Percentiles rank a stretch among this genome's conserved stretches.
Evolutionary conservation across 345 rosid species (phyloP).

Genomic region (Litchi chinensis): DNA sequence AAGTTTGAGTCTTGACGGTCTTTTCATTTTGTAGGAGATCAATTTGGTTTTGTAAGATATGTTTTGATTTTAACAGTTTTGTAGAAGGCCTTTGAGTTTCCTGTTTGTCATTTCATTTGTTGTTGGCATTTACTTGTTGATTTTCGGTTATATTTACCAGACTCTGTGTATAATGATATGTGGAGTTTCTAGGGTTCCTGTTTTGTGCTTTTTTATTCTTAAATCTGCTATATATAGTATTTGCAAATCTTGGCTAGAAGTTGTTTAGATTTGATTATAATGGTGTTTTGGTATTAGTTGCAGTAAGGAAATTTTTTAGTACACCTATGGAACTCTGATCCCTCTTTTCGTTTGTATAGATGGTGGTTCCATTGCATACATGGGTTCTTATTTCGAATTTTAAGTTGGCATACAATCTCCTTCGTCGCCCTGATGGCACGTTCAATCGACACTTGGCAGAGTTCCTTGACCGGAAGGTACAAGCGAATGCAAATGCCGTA

Average conservation of each 20-base stretch:
- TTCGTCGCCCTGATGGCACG: conserved; percentile 88
- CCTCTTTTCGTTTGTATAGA: conserved; percentile 43
- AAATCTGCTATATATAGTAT: background rate
- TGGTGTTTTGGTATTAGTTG: background rate
- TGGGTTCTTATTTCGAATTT: conserved; percentile 93
- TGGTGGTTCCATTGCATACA: conserved; percentile 85
- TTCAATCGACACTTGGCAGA: conserved; percentile 92
- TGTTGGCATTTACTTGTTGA: background rate
- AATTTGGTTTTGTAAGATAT: conserved; percentile 11
- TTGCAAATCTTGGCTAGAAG: background rate
- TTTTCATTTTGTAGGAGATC: conserved; percentile 12
- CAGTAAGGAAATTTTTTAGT: too few relatives aligned
- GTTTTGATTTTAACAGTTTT: conserved; percentile 15
- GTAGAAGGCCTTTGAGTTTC: background rate
- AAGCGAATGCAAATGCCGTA: conserved; percentile 68
- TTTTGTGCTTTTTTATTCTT: conserved; percentile 14
- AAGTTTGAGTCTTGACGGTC: background rate
- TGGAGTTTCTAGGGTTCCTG: conserved; percentile 10
- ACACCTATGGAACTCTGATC: background rate
- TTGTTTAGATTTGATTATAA: conserved; percentile 4
- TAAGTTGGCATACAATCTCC: conserved; percentile 79
- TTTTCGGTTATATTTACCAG: conserved; percentile 11
- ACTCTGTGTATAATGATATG: background rate
- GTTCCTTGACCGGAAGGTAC: conserved; percentile 84
- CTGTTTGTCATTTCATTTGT: background rate